These are phyloP conservation scores for Beauveria scarabaeidicola DNA, from an alignment of 2,329 filamentous ascomycete genomes.

Conservation along the genomic window DNA sequence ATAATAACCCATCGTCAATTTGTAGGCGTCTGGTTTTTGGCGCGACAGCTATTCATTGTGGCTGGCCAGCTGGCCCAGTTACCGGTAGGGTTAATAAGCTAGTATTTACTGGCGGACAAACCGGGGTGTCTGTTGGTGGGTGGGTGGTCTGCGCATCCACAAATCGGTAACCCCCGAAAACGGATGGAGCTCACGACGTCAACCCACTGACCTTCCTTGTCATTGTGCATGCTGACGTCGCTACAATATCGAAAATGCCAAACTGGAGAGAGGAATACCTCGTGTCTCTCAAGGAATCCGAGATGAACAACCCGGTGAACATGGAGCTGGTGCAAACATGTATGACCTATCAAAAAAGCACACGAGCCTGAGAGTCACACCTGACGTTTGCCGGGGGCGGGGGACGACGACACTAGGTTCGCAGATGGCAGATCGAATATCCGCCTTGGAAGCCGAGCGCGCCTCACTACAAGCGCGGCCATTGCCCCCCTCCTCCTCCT, in stretches of 20 bases:
- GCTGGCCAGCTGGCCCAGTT: too few species aligned
- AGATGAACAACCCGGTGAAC: slow-evolving; percentile 54
- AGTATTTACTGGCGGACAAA: neutral
- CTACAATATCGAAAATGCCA: slow-evolving; percentile 33
- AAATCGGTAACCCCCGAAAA: too few species aligned
- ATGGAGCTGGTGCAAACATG: slow-evolving; percentile 70
- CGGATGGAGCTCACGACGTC: too few species aligned
- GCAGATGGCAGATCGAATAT: slow-evolving; percentile 57
- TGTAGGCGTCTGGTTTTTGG: too few species aligned
- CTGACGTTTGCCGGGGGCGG: neutral
- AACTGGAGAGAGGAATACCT: slow-evolving; percentile 80
- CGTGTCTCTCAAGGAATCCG: slow-evolving; percentile 62
- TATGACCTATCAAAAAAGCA: slow-evolving; percentile 31
- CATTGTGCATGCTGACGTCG: neutral
- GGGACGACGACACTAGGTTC: slow-evolving; percentile 40
- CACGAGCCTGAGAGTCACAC: slow-evolving; percentile 14
- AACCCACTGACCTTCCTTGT: neutral
- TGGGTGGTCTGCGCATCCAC: too few species aligned
- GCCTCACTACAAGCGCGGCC: slow-evolving; percentile 27
- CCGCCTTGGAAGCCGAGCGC: slow-evolving; percentile 52
- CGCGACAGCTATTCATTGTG: too few species aligned
- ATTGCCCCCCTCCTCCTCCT: slow-evolving; percentile 12
- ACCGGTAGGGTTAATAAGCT: too few species aligned
- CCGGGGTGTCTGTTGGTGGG: too few species aligned
- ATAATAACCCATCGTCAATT: too few species aligned